Evolutionary conservation across 768 basidiomycete genomes (phyloP).

Genomic region (Suillus occidentalis): DNA sequence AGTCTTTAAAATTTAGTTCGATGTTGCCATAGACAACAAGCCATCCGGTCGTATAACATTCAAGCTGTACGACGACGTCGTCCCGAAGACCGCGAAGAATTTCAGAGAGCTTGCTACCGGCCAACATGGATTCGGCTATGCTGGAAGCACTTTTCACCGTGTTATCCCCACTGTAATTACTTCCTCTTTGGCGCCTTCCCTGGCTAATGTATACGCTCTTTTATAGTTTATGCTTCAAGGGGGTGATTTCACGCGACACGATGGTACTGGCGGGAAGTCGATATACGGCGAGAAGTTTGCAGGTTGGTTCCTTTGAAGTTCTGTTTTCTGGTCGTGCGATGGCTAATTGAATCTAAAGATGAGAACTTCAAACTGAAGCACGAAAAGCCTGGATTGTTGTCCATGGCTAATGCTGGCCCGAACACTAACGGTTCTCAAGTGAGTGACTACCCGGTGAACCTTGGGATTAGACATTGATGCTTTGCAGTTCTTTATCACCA

Average conservation of each 20-base stretch:
- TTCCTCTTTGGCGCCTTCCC: background rate
- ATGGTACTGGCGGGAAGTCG: constrained; percentile 82
- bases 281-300: constrained; percentile 59
- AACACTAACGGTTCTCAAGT: constrained; percentile 83
- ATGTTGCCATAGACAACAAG: constrained; percentile 57
- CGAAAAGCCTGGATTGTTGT: constrained; percentile 63
- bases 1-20: constrained; percentile 46
- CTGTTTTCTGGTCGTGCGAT: background rate
- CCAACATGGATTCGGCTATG: constrained; percentile 70
- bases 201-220: background rate
- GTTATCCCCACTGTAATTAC: constrained; percentile 58
- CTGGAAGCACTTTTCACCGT: constrained; percentile 68
- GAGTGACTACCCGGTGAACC: constrained; percentile 10
- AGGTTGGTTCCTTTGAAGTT: background rate
- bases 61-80: constrained; percentile 78
- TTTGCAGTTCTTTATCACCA: constrained; percentile 74
- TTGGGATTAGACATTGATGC: background rate
- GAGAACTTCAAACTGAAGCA: constrained; percentile 73
- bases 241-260: constrained; percentile 76
- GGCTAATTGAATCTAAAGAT: constrained; percentile 35
- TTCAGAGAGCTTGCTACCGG: constrained; percentile 79
- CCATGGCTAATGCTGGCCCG: constrained; percentile 87
- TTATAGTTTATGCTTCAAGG: constrained; percentile 81
- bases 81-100: constrained; percentile 80
- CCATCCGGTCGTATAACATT: constrained; percentile 75